phyloP scores from a whole-genome alignment of 2,329 filamentous ascomycete species.

The Tolypocladium ovalisporum region DNA sequence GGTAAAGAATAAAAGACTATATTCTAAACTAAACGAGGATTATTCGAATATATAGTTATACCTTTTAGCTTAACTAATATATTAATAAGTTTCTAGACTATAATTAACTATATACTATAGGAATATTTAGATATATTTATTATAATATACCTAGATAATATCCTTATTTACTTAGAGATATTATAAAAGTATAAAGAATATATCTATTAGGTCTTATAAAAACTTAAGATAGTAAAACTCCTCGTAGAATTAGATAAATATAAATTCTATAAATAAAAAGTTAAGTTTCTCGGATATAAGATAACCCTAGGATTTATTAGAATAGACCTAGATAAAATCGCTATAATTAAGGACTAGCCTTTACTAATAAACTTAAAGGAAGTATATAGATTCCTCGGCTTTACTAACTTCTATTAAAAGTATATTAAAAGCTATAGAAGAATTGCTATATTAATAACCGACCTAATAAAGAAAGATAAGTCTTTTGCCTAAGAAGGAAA shows the following conservation, averaged over 20 bases:
- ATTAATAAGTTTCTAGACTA: background rate
- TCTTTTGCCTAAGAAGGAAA: background rate
- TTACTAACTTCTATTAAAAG: background rate
- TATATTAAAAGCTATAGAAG: background rate
- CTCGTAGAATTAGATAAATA: background rate
- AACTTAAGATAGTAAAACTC: background rate
- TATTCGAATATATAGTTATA: background rate
- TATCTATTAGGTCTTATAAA: background rate
- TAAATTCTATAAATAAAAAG: background rate
- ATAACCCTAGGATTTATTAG: background rate
- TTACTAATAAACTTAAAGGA: background rate
- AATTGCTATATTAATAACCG: background rate
- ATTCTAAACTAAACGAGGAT: background rate
- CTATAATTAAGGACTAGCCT: background rate
- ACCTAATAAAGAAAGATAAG: background rate
- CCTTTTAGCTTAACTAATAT: background rate
- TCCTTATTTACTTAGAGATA: background rate
- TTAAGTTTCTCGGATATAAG: background rate
- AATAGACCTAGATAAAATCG: background rate
- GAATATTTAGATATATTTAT: background rate
- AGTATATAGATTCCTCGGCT: background rate
- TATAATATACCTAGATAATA: background rate
- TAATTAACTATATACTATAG: background rate
- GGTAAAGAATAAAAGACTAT: background rate
- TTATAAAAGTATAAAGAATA: background rate